Evolutionary conservation across 2,329 filamentous ascomycete species (phyloP), one percentile per base, ranked within the genome.

Genomic region (Xylaria sp.): DNA sequence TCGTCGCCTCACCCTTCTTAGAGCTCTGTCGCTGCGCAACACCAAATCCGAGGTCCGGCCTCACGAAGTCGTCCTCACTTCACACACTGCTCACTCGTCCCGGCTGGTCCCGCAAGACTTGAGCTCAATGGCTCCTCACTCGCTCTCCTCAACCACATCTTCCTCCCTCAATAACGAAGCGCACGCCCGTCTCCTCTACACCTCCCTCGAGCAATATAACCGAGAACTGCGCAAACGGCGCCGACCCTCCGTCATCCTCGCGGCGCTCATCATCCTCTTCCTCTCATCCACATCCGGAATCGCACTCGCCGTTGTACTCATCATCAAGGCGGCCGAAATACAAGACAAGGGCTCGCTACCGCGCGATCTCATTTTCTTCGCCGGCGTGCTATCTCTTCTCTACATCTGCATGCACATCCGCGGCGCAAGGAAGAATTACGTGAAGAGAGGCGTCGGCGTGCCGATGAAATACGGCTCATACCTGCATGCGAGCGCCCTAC

Each of bases 331-430:
- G 11, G 30, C 68, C 8, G 65, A 67, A 7, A 56, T 67, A 1
- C 59, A 65, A 50, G 61, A 65, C 47, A 61, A 65, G 3, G 64
- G 67, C 50, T 69, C 68, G 34, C 68, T 73, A 30, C 64, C 72
- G 9, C 67, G 72, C 10, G 68, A 72, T 51, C 61, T 73, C 6
- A 63, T 73, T 4, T 59, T 75, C 44, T 69, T 71, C 52, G 69
- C 71, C 10, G 66, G 67, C 1, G 52, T 55, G 0, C 59, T 71
- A 49, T 65, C 69, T 0, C 16, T 71, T 3, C 51, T 72, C 4
- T 72, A 74, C 19, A 67, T 70, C 6, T 61, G 55, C 11, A 50
- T 75, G 34, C 73, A 74, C 57, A 53, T 73, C 42, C 60, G 64
- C 18, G 71, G 66, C 4, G 69, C 70, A 1, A 59, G 68, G 47